phyloP scores from a whole-genome alignment of 257 asterid genomes.

The Nicotiana attenuata region DNA sequence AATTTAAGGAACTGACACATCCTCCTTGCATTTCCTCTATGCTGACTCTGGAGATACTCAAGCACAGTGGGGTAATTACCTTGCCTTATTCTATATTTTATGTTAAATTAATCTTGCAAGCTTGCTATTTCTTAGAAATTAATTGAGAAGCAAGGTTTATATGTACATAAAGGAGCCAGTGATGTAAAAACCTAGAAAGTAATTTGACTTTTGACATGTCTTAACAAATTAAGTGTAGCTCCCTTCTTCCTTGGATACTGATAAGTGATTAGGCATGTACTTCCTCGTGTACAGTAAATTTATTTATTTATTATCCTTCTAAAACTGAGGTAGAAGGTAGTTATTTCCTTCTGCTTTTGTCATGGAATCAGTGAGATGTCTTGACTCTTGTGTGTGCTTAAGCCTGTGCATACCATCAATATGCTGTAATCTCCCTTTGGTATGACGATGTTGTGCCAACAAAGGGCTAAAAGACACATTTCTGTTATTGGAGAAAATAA shows the following conservation, averaged over 20 bases:
- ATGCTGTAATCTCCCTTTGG: neutral
- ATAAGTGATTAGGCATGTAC: neutral
- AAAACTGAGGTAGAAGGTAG: neutral
- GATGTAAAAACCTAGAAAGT: neutral
- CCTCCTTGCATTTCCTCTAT: conserved; percentile 31
- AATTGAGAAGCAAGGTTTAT: neutral
- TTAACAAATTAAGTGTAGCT: neutral
- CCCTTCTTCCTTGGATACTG: neutral
- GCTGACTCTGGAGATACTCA: conserved; percentile 37
- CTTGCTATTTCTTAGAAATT: neutral
- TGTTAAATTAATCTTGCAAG: neutral
- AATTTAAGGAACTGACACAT: conserved; percentile 33
- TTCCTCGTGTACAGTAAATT: neutral
- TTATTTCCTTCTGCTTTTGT: neutral
- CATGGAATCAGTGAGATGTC: neutral
- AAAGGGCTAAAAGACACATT: neutral
- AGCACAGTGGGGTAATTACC: conserved; percentile 80
- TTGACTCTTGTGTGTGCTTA: neutral
- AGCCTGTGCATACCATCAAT: neutral
- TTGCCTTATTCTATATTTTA: conserved; percentile 17
- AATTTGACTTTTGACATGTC: neutral
- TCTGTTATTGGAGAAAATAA: neutral
- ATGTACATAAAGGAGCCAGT: neutral
- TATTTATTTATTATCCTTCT: neutral
- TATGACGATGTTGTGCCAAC: neutral